Evolutionary conservation across 768 basidiomycete genomes (phyloP), one percentile per base, ranked within the genome.

Genomic region (Mrakia gelida): DNA sequence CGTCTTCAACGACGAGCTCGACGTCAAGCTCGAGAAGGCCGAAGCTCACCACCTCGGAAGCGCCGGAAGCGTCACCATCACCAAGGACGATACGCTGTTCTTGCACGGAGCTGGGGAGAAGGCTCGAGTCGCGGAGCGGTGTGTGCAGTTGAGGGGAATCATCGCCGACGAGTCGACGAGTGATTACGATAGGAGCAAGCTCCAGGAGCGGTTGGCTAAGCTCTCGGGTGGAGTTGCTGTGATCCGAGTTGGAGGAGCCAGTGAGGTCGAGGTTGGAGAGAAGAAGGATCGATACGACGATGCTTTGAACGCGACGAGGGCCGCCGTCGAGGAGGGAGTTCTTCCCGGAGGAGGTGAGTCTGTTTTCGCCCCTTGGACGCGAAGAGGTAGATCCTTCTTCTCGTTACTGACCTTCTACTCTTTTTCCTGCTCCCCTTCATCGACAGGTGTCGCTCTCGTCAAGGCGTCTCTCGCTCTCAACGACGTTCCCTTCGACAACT

Each of bases 301-400:
- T 83, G 95, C 95, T 0, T 88, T 98, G 68, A 97, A 97, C 84
- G 95, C 95, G n/a, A 98, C 96, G 6, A 92, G 96, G 59, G 96
- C 96, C 34, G 95, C 96, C 65, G 96, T 98, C 43, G 96, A 98
- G 86, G 95, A 99, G 85, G 96, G 96, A 83, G 97, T 98, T 82
- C 91, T 98, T 49, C 96, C 96, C 73, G 96, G 96, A 63, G 96
- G 96, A 82, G 95, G 95, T 84, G 56, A 59, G 73, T 74, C 56
- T 34, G 28, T 21, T 38, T 61, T 9, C 38, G 3, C 49, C 8
- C 41, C 34, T 26, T 45, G 1, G 59, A 28, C 59, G 18, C 59
- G 59, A 59, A 3, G 18, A 56, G 54, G 30, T 32, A 13, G n/a
- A 26, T 61, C 34, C 7, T n/a, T 62, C 56, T 3, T 49, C 32